Percentiles rank a stretch among this genome's conserved stretches.
phyloP scores from a whole-genome alignment of 257 asterid genomes.

The Nicotiana benthamiana region DNA sequence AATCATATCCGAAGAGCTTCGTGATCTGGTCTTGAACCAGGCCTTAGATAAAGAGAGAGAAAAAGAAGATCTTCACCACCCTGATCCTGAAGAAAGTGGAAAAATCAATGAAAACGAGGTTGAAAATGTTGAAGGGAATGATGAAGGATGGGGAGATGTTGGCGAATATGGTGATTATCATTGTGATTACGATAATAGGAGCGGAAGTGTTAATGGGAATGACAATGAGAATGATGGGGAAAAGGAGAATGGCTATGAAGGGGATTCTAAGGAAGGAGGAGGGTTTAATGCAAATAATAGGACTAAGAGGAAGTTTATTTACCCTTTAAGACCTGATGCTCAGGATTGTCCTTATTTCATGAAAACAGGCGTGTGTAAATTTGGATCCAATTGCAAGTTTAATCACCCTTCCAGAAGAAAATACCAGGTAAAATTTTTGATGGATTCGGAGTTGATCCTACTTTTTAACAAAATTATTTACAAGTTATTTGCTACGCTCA shows the following conservation, averaged over 20 bases:
- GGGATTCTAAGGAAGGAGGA: conserved; percentile 8
- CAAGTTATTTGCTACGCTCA: too few relatives aligned
- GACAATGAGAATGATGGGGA: conserved; percentile 5
- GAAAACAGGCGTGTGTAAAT: conserved; percentile 79
- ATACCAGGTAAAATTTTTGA: conserved; percentile 38
- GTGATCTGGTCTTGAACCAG: conserved; percentile 5
- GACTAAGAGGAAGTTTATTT: conserved; percentile 27
- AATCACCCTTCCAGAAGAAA: conserved; percentile 74
- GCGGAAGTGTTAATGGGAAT: conserved; percentile 1
- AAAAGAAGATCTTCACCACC: neutral
- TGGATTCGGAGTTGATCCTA: neutral
- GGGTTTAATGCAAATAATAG: conserved; percentile 22
- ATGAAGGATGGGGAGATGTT: conserved; percentile 11
- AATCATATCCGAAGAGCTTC: conserved; percentile 11
- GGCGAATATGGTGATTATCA: neutral
- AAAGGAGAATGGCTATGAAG: neutral
- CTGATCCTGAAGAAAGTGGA: conserved; percentile 3
- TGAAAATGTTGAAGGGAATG: conserved; percentile 5
- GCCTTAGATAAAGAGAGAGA: neutral
- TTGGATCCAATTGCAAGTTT: conserved; percentile 77
- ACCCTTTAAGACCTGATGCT: conserved; percentile 79
- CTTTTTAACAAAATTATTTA: too few relatives aligned
- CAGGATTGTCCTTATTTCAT: conserved; percentile 75
- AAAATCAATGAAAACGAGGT: neutral
- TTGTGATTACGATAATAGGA: neutral